Percentiles rank a stretch among this genome's conserved stretches.
Evolutionary conservation across 2,329 filamentous ascomycete genomes (phyloP).

Genomic region (Ambrosiella cleistominuta): DNA sequence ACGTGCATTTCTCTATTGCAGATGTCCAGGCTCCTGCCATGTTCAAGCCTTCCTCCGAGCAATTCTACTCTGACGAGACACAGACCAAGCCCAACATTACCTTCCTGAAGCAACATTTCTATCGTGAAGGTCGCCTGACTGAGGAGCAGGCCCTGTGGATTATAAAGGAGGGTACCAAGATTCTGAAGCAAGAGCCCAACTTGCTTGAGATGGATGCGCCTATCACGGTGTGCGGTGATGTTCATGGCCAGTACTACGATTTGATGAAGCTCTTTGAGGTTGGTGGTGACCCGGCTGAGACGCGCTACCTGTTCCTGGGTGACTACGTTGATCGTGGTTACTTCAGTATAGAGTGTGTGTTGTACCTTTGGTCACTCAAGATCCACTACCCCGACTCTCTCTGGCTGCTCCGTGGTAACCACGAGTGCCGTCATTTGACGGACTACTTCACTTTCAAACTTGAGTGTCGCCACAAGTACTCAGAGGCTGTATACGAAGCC

Average conservation of each 20-base stretch:
- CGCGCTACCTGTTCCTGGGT: slow-evolving; percentile 87
- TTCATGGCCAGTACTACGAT: slow-evolving; percentile 98
- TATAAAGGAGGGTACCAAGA: slow-evolving; percentile 68
- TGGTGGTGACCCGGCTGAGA: slow-evolving; percentile 89
- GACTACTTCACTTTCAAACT: slow-evolving; percentile 99
- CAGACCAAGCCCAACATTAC: slow-evolving; percentile 76
- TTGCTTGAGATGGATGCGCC: slow-evolving; percentile 97
- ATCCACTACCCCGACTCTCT: slow-evolving; percentile 97
- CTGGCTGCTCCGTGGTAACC: slow-evolving; percentile 93
- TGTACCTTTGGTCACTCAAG: slow-evolving; percentile 96
- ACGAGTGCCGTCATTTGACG: slow-evolving; percentile 95
- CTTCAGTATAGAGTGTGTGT: slow-evolving; percentile 97
- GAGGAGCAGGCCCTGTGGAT: slow-evolving; percentile 97
- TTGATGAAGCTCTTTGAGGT: slow-evolving; percentile 99
- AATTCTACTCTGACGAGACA: slow-evolving; percentile 81
- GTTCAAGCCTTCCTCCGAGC: slow-evolving; percentile 76
- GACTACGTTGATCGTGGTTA: slow-evolving; percentile 98
- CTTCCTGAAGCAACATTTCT: slow-evolving; percentile 97
- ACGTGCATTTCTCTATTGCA: slow-evolving; percentile 22
- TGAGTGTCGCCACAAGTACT: slow-evolving; percentile 99
- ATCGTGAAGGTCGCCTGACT: slow-evolving; percentile 87
- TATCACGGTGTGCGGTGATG: slow-evolving; percentile 95
- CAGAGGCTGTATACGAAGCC: slow-evolving; percentile 84
- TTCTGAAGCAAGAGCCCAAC: slow-evolving; percentile 82
- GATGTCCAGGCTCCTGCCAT: slow-evolving; percentile 97